Evolutionary conservation across 352 stramenopile species (phyloP).

Genomic region (Pythium rishiriense): DNA sequence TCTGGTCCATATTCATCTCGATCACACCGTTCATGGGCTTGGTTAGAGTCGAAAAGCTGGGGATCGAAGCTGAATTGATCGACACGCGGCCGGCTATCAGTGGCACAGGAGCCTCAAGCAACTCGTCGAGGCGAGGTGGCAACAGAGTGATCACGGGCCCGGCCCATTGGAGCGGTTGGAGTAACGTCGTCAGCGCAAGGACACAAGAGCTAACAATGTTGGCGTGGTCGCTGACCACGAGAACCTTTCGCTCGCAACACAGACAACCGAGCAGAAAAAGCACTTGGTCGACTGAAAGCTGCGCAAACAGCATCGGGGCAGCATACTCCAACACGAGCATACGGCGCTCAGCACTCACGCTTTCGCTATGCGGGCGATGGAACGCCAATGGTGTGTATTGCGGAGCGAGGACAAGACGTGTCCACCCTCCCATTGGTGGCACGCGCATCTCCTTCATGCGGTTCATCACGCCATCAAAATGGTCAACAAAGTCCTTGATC

Average conservation of each 20-base stretch:
- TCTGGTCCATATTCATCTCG: slow-evolving; percentile 83
- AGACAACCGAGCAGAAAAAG: slow-evolving; percentile 74
- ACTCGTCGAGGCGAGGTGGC: slow-evolving; percentile 62
- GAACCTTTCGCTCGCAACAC: slow-evolving; percentile 75
- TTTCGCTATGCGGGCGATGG: slow-evolving; percentile 70
- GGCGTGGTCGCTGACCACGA: slow-evolving; percentile 75
- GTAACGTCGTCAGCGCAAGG: slow-evolving; percentile 65
- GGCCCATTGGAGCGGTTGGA: slow-evolving; percentile 73
- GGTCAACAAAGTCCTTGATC: slow-evolving; percentile 56
- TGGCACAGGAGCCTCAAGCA: slow-evolving; percentile 75
- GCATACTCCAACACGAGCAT: slow-evolving; percentile 75
- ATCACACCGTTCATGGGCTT: slow-evolving; percentile 69
- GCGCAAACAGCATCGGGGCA: slow-evolving; percentile 62
- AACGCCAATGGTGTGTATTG: slow-evolving; percentile 70
- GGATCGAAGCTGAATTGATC: slow-evolving; percentile 41
- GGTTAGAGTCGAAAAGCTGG: slow-evolving; percentile 58
- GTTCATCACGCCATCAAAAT: slow-evolving; percentile 66
- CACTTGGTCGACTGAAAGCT: slow-evolving; percentile 78
- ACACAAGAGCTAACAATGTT: slow-evolving; percentile 79
- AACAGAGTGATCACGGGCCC: slow-evolving; percentile 76
- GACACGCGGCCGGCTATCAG: slow-evolving; percentile 78
- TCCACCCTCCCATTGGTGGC: slow-evolving; percentile 77
- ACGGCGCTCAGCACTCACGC: slow-evolving; percentile 49
- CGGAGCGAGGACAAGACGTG: slow-evolving; percentile 53
- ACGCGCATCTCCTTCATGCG: slow-evolving; percentile 62